These are phyloP conservation scores for Miscanthus lutarioriparius DNA, from an alignment of 176 grass and related monocot species.

Conservation along the genomic window DNA sequence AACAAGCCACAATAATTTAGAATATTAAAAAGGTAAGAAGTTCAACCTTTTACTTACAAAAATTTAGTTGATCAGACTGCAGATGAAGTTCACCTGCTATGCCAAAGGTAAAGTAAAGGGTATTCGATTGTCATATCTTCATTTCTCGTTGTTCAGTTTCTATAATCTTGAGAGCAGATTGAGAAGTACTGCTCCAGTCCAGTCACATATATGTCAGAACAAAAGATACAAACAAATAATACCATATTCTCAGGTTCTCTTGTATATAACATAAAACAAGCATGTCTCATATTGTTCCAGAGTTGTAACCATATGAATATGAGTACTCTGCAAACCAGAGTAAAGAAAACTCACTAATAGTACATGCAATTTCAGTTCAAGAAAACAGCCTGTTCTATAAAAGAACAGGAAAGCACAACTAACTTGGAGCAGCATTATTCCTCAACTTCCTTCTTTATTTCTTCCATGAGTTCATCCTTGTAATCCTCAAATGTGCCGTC, in stretches of 20 bases:
- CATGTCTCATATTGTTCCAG: constrained; percentile 22
- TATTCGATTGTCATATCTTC: neutral
- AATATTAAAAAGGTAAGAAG: neutral
- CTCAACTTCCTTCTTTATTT: constrained; percentile 92
- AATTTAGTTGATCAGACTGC: neutral
- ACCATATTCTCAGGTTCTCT: neutral
- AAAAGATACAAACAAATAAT: constrained; percentile 5
- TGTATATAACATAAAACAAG: constrained; percentile 37
- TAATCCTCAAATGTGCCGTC: constrained; percentile 88
- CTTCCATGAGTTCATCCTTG: constrained; percentile 89
- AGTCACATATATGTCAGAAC: neutral
- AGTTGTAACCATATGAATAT: constrained; percentile 34
- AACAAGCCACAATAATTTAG: neutral
- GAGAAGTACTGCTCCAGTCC: neutral
- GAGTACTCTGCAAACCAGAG: constrained; percentile 40
- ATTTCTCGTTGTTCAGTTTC: neutral
- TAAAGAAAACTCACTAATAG: constrained; percentile 16
- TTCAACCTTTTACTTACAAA: neutral
- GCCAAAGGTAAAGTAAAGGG: neutral
- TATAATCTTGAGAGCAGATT: neutral
- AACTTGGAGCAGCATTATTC: constrained; percentile 49
- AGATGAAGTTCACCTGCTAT: neutral
- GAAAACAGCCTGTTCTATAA: constrained; percentile 41
- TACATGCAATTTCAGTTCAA: constrained; percentile 40
- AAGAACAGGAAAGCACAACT: constrained; percentile 39